phyloP scores from a whole-genome alignment of 116 monocot species.

The Thalassia testudinum region DNA sequence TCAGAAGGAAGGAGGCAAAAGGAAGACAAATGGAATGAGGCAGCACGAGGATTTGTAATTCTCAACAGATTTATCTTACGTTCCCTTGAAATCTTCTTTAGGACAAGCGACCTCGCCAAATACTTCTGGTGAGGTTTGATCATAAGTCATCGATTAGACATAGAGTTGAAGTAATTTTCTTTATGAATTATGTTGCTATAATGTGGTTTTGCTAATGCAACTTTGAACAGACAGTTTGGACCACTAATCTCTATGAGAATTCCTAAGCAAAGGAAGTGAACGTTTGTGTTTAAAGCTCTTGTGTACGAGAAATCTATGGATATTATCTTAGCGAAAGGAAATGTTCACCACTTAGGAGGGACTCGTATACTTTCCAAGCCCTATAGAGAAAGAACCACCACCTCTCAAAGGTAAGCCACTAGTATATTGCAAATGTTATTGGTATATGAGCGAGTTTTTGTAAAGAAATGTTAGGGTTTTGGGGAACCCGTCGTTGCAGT shows the following conservation, averaged over 20 bases:
- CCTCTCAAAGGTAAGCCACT: too few relatives aligned
- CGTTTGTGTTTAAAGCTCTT: constrained; percentile 92
- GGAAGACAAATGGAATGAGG: too few relatives aligned
- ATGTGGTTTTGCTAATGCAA: not conserved
- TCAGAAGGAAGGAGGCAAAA: too few relatives aligned
- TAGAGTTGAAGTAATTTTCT: not conserved
- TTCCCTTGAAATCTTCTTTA: too few relatives aligned
- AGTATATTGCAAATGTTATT: too few relatives aligned
- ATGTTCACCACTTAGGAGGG: constrained; percentile 56
- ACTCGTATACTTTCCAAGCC: constrained; percentile 66
- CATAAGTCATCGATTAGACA: not conserved
- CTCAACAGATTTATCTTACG: too few relatives aligned
- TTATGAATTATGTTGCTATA: not conserved
- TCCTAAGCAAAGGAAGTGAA: constrained; percentile 53
- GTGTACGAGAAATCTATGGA: constrained; percentile 40
- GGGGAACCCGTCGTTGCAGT: too few relatives aligned
- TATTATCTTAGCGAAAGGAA: constrained; percentile 26
- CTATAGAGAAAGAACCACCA: constrained; percentile 45
- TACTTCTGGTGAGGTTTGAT: too few relatives aligned
- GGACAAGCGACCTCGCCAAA: too few relatives aligned
- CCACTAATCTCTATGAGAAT: constrained; percentile 75
- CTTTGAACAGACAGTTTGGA: constrained; percentile 69
- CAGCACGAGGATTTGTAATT: too few relatives aligned
- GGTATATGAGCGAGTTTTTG: too few relatives aligned
- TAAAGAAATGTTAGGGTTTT: too few relatives aligned